Conservation (phyloP, 495 filamentous ascomycete genomes). For the Annulohypoxylon nitens region DNA sequence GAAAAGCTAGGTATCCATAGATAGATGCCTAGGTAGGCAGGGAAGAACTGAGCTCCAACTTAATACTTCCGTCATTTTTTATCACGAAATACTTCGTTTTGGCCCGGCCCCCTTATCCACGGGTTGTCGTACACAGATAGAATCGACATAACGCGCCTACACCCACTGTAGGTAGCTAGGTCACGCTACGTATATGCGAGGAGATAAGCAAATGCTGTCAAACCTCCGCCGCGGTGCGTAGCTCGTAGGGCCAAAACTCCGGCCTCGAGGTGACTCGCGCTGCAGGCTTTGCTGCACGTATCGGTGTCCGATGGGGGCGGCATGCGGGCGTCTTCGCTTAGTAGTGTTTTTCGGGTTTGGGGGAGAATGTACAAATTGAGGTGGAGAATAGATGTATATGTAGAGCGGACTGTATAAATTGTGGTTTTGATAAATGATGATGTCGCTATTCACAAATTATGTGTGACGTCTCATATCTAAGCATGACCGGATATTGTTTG, state of each 20-base stretch:
- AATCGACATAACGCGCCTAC: not conserved
- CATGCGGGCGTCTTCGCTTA: not conserved
- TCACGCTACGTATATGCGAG: not conserved
- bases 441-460: too few species aligned
- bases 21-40: too few species aligned
- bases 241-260: not conserved
- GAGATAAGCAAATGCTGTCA: not conserved
- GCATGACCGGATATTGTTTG: too few species aligned
- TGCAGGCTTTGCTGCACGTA: slow-evolving; percentile 24
- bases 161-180: too few species aligned
- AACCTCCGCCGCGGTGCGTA: not conserved
- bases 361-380: not conserved
- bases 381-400: not conserved
- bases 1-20: not conserved
- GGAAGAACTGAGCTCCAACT: too few species aligned
- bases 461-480: too few species aligned
- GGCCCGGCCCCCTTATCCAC: too few species aligned
- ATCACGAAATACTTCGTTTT: too few species aligned
- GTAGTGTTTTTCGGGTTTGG: not conserved
- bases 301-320: slow-evolving; percentile 20
- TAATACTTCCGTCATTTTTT: too few species aligned
- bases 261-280: slow-evolving; percentile 13
- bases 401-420: too few species aligned
- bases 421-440: too few species aligned
- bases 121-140: not conserved